Conservation (phyloP, 2,329 filamentous ascomycete species). For the Paramyrothecium roridum region DNA sequence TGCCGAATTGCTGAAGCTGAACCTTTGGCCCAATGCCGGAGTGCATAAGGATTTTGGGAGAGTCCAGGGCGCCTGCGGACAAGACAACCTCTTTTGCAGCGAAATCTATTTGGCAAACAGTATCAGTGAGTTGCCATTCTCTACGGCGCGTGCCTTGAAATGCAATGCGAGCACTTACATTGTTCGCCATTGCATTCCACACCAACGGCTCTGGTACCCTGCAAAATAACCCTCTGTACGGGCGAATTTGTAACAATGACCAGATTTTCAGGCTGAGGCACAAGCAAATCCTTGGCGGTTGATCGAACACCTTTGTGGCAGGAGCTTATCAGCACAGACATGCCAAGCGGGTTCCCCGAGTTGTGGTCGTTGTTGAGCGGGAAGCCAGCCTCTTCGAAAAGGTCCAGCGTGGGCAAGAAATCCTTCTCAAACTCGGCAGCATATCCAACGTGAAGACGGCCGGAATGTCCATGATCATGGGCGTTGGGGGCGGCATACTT, state of each 20-base stretch:
- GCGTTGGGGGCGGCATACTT: slow-evolving; percentile 45
- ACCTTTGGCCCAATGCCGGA: slow-evolving; percentile 35
- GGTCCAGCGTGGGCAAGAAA: slow-evolving; percentile 39
- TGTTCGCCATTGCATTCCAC: slow-evolving; percentile 36
- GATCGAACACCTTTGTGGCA: slow-evolving; percentile 43
- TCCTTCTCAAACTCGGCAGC: slow-evolving; percentile 46
- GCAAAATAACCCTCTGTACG: slow-evolving; percentile 44
- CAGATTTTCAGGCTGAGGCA: slow-evolving; percentile 43
- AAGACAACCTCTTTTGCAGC: slow-evolving; percentile 40
- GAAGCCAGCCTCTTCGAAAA: slow-evolving; percentile 45
- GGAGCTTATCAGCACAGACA: slow-evolving; percentile 48
- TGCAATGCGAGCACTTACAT: slow-evolving; percentile 25
- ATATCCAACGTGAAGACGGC: slow-evolving; percentile 46
- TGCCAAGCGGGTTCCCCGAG: slow-evolving; percentile 55
- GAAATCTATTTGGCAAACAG: slow-evolving; percentile 13
- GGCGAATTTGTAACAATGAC: slow-evolving; percentile 45
- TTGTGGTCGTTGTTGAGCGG: slow-evolving; percentile 53
- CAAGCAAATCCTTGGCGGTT: slow-evolving; percentile 49
- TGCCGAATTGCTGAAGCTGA: slow-evolving; percentile 27
- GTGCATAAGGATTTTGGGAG: slow-evolving; percentile 40
- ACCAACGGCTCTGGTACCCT: slow-evolving; percentile 41
- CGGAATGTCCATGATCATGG: slow-evolving; percentile 45
- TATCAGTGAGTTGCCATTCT: not conserved
- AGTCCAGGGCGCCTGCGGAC: slow-evolving; percentile 36
- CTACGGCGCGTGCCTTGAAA: no score